Base-by-base conservation (phyloP, 208 protist genomes). In the Wallacemonas sp. region DNA sequence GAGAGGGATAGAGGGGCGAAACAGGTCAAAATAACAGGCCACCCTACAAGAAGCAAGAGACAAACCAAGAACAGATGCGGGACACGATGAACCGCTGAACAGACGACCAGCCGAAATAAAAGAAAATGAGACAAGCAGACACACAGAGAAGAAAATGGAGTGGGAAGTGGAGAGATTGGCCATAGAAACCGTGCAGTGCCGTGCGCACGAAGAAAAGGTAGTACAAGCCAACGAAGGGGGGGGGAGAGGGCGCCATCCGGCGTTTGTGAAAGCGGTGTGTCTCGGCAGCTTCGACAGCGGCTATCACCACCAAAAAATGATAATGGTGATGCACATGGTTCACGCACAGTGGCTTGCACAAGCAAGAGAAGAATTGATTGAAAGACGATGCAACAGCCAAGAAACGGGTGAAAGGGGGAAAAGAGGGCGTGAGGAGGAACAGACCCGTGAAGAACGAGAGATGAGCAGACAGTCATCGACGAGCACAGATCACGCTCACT, bases 1-100 rank as follows among this genome's bases (percentile, higher is more conserved):
- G 41, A 46, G 9, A 46, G 41, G 24, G 17, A 46, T 6, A 46
- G 17, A 5, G 41, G 8, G 17, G 24, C 5, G 17, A 19, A 46
- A 46, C 13, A 19, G 9, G 24, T 53, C 26, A 58, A 58, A 27
- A 52, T 19, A 29, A 52, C 8, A n/a, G 12, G 21, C 27, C 4
- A 57, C 39, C 30, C 19, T 54, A 34, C 26, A 50, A 39, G 6
- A 53, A 41, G 36, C 22, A 32, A 58, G 45, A 64, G 63, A 29
- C 44, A 57, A 42, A 37, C 17, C 29, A 66, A 24, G 37, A 24
- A 32, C 62, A 26, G 33, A 37, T 65, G 26, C 22, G n/a, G 12
- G 38, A 57, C 2, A 46, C 22, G 52, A 6, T 46, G 17, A 46
- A 26, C n/a, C n/a, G n/a, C n/a, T n/a, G n/a, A n/a, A n/a, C n/a